Base-by-base conservation (phyloP, 768 basidiomycete genomes). In the Tephrocybe sp. region DNA sequence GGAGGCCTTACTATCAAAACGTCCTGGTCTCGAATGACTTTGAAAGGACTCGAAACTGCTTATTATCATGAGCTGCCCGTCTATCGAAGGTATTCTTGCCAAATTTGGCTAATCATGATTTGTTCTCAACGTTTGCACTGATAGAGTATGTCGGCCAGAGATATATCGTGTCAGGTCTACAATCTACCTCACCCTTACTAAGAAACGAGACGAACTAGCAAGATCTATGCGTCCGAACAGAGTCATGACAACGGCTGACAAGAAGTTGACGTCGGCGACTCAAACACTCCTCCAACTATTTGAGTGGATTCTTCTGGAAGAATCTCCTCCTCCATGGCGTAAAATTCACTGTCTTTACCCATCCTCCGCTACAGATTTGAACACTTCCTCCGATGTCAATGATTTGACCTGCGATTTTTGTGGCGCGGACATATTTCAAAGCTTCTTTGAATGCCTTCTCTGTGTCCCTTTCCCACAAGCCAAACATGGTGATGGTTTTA, bases 21-120 rank as follows among this genome's bases (percentile, higher is more conserved):
- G 4, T 87, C 87, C 1, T 93, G 91, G 91, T 92, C 89, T 1
- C 74, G 91, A 40, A 92, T 93, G 89, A 85, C 87, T 6, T 59
- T 87, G 22, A 63, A 69, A 41, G 85, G 87, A 3, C 63, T 90
- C 12, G 63, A 65, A 35, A 70, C 73, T 0, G 86, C 89, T 2
- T 71, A 87, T 30, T 77, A 81, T 59, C 78, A 87, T 39, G 91
- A 93, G 56, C 72, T 93, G 31, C 87, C 87, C 0, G 77, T 93
- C 12, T 93, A 92, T 64, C 80, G 82, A 63, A 76, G 91, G 91
- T 90, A 31, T 22, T 20, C 51, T 52, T 71, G 49, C 3, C 9
- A 36, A 47, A 22, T 44, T 33, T 11, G 16, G 6, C 48, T 36
- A 22, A 20, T n/a, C 3, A 33, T 35, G 3, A 5, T 40, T 36